These are phyloP conservation scores for Elongisporangium anandrum DNA, from an alignment of 352 stramenopile species.

Conservation along the genomic window DNA sequence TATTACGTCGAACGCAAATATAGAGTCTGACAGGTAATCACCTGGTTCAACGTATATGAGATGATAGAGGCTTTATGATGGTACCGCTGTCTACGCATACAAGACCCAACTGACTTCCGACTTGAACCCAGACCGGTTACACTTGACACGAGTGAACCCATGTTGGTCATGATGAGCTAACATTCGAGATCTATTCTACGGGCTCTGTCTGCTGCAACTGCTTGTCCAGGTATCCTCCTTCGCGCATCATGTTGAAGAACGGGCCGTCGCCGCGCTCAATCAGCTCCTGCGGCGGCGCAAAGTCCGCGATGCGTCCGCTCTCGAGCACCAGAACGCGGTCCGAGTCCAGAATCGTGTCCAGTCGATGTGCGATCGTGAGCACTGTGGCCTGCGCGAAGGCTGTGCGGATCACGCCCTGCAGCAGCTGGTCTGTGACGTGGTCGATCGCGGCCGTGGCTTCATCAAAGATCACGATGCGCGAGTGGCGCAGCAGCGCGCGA, in stretches of 20 bases:
- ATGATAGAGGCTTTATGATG: background rate
- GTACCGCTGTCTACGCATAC: slow-evolving; percentile 1
- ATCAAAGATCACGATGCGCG: slow-evolving; percentile 74
- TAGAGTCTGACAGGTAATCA: background rate
- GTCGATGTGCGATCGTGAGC: slow-evolving; percentile 96
- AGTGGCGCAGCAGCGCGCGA: slow-evolving; percentile 84
- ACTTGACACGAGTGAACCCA: background rate
- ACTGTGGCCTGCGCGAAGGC: slow-evolving; percentile 91
- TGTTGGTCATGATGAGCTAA: background rate
- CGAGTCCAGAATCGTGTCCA: slow-evolving; percentile 95
- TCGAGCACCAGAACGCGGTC: slow-evolving; percentile 52
- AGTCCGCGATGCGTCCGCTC: slow-evolving; percentile 79
- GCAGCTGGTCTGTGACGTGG: slow-evolving; percentile 60
- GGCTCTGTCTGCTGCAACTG: background rate
- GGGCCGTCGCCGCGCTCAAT: slow-evolving; percentile 27
- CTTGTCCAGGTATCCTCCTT: slow-evolving; percentile 39
- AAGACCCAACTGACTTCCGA: background rate
- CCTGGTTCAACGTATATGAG: slow-evolving; percentile 1
- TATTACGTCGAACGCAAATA: background rate
- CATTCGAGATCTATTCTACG: background rate
- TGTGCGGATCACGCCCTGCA: slow-evolving; percentile 71
- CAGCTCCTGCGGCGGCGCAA: slow-evolving; percentile 70
- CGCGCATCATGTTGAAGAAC: slow-evolving; percentile 47
- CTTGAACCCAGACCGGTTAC: background rate
- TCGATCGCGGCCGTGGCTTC: slow-evolving; percentile 79